Evolutionary conservation across 257 asterid species (phyloP).

Genomic region (Scutellaria galericulata): DNA sequence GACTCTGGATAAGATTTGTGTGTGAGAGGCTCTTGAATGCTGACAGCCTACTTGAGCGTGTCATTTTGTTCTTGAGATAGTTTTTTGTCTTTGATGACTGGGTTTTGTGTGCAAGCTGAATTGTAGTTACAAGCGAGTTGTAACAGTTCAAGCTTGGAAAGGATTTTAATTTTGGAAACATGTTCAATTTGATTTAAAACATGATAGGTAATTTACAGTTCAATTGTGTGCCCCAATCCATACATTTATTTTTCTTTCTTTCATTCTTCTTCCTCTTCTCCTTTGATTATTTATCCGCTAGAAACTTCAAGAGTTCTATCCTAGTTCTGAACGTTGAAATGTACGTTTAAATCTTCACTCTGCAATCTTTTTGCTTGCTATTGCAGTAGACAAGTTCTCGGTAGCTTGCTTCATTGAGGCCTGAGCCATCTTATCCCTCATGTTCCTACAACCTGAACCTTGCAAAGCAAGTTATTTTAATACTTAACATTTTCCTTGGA

Average conservation of each 20-base stretch:
- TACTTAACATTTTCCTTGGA: neutral
- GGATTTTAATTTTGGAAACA: slow-evolving; percentile 5
- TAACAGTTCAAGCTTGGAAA: neutral
- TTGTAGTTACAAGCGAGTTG: slow-evolving; percentile 13
- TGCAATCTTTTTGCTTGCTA: neutral
- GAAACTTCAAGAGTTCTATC: neutral
- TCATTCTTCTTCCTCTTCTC: neutral
- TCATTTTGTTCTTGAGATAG: neutral
- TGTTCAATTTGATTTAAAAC: neutral
- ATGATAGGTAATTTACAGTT: too few relatives aligned
- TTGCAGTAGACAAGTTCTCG: neutral
- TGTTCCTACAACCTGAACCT: neutral
- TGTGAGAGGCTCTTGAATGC: slow-evolving; percentile 25
- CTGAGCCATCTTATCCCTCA: neutral
- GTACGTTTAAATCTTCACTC: neutral
- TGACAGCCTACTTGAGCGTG: neutral
- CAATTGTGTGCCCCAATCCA: too few relatives aligned
- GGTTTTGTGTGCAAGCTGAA: neutral
- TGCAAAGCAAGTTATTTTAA: slow-evolving; percentile 10
- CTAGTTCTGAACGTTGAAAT: slow-evolving; percentile 1
- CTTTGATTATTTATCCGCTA: neutral
- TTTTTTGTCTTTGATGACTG: neutral
- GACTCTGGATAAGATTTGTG: neutral
- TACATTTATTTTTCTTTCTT: neutral
- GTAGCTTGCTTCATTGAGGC: neutral